Evolutionary conservation across 768 basidiomycete genomes (phyloP).

Genomic region (Hydnum rufescens): DNA sequence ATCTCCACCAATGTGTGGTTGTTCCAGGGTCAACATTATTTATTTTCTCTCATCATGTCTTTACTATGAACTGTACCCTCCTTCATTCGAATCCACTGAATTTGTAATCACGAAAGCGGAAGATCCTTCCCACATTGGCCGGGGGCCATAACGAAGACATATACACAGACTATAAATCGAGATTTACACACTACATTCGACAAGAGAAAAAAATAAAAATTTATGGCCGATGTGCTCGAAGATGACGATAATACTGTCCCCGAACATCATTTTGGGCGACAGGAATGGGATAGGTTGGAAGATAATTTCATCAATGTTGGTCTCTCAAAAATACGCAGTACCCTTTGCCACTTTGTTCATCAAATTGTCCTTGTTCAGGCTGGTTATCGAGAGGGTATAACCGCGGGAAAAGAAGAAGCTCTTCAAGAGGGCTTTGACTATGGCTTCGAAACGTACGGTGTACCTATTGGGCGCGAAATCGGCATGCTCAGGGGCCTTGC

Average conservation of each 20-base stretch:
- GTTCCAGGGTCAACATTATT: too few relatives aligned
- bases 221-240: conserved; percentile 1
- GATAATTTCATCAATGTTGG: conserved; percentile 17
- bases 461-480: conserved; percentile 53
- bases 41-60: too few relatives aligned
- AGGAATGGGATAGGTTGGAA: conserved; percentile 15
- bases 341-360: neutral
- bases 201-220: too few relatives aligned
- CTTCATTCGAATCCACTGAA: too few relatives aligned
- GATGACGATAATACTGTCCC: neutral
- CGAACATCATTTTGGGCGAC: conserved; percentile 10
- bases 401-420: conserved; percentile 69
- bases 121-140: too few relatives aligned
- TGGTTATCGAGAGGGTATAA: conserved; percentile 94
- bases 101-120: too few relatives aligned
- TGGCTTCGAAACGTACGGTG: conserved; percentile 56
- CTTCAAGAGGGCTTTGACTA: conserved; percentile 82
- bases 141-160: too few relatives aligned
- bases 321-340: neutral
- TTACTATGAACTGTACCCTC: too few relatives aligned
- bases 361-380: conserved; percentile 27
- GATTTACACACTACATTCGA: too few relatives aligned
- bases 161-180: too few relatives aligned
- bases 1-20: too few relatives aligned
- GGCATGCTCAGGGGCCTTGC: conserved; percentile 58